Evolutionary conservation across 345 rosid genomes (phyloP).

Genomic region (Lepidium sativum): DNA sequence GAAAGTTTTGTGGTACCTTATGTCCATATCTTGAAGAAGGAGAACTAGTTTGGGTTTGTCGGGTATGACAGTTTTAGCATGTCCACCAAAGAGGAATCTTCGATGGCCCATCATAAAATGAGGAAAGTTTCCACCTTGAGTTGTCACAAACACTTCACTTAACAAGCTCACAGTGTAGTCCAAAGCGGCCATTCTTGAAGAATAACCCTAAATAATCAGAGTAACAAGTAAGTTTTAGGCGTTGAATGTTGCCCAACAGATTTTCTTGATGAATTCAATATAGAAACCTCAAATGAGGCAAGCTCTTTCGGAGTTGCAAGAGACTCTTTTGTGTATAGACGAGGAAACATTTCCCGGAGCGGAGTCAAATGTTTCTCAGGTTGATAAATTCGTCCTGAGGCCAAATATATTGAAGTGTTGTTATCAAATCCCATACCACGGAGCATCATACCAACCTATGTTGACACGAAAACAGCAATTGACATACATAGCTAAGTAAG

Average conservation of each 20-base stretch:
- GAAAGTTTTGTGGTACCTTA: slow-evolving; percentile 43
- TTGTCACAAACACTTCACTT: slow-evolving; percentile 86
- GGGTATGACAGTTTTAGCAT: slow-evolving; percentile 81
- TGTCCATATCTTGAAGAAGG: slow-evolving; percentile 61
- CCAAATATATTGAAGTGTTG: slow-evolving; percentile 71
- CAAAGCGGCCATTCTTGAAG: slow-evolving; percentile 93
- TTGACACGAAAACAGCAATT: slow-evolving; percentile 40
- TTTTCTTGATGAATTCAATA: background rate
- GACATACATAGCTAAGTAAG: slow-evolving; percentile 3
- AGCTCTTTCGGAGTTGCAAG: slow-evolving; percentile 84
- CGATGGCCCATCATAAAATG: slow-evolving; percentile 96
- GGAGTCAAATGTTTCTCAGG: slow-evolving; percentile 68
- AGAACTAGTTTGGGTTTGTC: slow-evolving; percentile 75
- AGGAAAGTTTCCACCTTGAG: slow-evolving; percentile 96
- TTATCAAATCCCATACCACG: slow-evolving; percentile 97
- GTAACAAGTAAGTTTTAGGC: background rate
- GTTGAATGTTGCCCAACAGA: background rate
- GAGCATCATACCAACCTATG: slow-evolving; percentile 93
- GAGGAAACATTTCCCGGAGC: slow-evolving; percentile 73
- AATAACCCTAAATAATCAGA: slow-evolving; percentile 50
- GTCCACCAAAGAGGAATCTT: slow-evolving; percentile 76
- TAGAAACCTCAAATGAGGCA: slow-evolving; percentile 66
- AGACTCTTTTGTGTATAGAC: slow-evolving; percentile 73
- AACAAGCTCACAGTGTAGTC: slow-evolving; percentile 83
- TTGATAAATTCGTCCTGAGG: slow-evolving; percentile 71